Base-by-base conservation (phyloP, 164 flowering plant genomes). In the Brasenia schreberi region DNA sequence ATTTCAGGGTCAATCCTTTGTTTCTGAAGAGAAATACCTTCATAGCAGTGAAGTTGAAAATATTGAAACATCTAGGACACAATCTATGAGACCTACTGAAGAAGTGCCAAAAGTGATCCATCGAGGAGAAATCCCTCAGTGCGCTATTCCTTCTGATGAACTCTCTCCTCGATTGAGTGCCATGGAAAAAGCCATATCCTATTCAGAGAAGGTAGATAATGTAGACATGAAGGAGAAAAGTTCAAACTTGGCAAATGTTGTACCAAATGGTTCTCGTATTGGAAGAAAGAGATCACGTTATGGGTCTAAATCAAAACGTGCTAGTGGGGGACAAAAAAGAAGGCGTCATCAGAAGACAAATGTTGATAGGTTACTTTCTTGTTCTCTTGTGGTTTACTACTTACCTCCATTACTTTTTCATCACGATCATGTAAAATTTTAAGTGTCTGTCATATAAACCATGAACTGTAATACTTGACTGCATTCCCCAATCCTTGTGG, bases 101-200 rank as follows among this genome's bases (percentile, higher is more conserved):
- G 82, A 73, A 66, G 85, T 81, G 71, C 75, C 81, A 58, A 80
- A 77, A 73, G 77, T 72, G 72, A 80, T 79, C 60, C 69, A 64
- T 73, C 84, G 81, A 75, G 82, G 79, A 49, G 42, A 66, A 62
- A 62, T 18, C 19, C 70, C 60, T 58, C 78, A 72, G 67, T 68
- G 69, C 63, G 75, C 18, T 17, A 75, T 67, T 18, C 68, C 56
- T 53, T 7, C 61, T 9, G 61, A 18, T 64, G 65, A 52, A 63
- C 18, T 72, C 62, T 77, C 73, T 33, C 64, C 71, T 45, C 76
- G 67, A 23, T 64, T 33, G 4, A 59, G 68, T 61, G 70, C 73
- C 53, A 18, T 4, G 14, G 42, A 19, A 59, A 66, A 18, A 62
- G 12, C 56, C 18, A 33, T 19, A n/a, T 58, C 16, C 5, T 63